phyloP scores from a whole-genome alignment of 163 green algal species.

The Picocystis sp. region DNA sequence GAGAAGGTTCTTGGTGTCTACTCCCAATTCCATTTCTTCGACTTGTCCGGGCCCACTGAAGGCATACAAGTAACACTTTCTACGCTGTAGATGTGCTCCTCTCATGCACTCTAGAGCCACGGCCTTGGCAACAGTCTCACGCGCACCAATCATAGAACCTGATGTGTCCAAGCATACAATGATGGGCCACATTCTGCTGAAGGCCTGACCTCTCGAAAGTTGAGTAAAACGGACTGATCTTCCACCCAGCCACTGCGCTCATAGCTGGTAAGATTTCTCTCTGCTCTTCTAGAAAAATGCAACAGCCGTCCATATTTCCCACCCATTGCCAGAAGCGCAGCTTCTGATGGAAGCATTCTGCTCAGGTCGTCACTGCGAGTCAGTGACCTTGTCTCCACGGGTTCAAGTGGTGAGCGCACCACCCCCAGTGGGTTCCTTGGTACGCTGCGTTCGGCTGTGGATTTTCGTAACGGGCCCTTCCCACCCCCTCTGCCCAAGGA shows the following conservation, averaged over 20 bases:
- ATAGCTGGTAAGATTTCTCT: conserved; percentile 77
- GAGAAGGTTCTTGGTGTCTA: conserved; percentile 29
- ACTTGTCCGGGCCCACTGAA: conserved; percentile 49
- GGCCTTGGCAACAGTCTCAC: conserved; percentile 77
- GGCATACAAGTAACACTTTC: conserved; percentile 69
- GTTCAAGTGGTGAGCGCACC: conserved; percentile 60
- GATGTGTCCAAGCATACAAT: conserved; percentile 79
- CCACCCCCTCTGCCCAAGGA: conserved; percentile 4
- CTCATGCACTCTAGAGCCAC: conserved; percentile 76
- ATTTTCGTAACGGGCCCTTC: conserved; percentile 16
- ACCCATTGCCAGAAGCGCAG: background rate
- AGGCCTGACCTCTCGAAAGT: conserved; percentile 42
- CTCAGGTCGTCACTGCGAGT: conserved; percentile 23
- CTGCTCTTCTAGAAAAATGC: conserved; percentile 59
- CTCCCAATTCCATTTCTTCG: conserved; percentile 63
- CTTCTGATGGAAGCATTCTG: conserved; percentile 1
- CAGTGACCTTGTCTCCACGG: conserved; percentile 61
- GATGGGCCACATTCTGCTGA: conserved; percentile 70
- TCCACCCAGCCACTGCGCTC: conserved; percentile 38
- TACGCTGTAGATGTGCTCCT: conserved; percentile 45
- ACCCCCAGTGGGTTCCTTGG: conserved; percentile 44
- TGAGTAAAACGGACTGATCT: background rate
- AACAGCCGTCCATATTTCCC: conserved; percentile 24
- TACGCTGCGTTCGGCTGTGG: conserved; percentile 18
- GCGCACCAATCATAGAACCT: conserved; percentile 48